These are phyloP conservation scores for Tilletia indica DNA, from an alignment of 1,284 basidiomycete genomes.

Conservation along the genomic window DNA sequence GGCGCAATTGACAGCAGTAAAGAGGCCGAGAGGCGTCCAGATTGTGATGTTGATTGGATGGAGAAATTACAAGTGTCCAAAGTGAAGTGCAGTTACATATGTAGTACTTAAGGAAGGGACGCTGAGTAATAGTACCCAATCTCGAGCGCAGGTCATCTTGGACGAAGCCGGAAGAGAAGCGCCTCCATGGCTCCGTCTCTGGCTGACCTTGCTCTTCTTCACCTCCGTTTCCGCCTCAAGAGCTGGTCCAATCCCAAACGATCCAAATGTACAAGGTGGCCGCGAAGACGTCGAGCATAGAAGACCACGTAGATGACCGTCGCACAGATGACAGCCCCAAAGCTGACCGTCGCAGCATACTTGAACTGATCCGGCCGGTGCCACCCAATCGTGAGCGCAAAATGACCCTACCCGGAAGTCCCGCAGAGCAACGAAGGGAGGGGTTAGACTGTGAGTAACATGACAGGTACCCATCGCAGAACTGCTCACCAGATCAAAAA, in stretches of 20 bases:
- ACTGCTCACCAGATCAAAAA: slow-evolving; percentile 18
- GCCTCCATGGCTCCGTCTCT: too few relatives aligned
- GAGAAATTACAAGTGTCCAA: too few relatives aligned
- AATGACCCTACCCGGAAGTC: slow-evolving; percentile 32
- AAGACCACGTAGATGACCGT: slow-evolving; percentile 38
- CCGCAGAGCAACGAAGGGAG: too few relatives aligned
- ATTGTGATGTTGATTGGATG: too few relatives aligned
- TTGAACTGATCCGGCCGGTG: slow-evolving; percentile 38
- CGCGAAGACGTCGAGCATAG: slow-evolving; percentile 41
- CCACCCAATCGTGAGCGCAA: slow-evolving; percentile 42
- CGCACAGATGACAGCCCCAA: slow-evolving; percentile 35
- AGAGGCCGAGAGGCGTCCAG: too few relatives aligned
- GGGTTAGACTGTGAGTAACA: too few relatives aligned
- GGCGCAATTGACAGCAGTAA: too few relatives aligned
- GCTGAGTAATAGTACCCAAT: too few relatives aligned
- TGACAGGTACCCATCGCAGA: neutral
- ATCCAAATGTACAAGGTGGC: slow-evolving; percentile 45
- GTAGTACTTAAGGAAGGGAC: too few relatives aligned
- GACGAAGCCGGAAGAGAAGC: too few relatives aligned
- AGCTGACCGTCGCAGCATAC: slow-evolving; percentile 37
- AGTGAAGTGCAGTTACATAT: too few relatives aligned
- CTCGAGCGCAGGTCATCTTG: too few relatives aligned
- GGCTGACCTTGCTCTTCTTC: neutral
- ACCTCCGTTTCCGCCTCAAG: neutral
- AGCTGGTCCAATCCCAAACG: slow-evolving; percentile 5